phyloP scores from a whole-genome alignment of 164 flowering plant species.

The Houttuynia cordata region DNA sequence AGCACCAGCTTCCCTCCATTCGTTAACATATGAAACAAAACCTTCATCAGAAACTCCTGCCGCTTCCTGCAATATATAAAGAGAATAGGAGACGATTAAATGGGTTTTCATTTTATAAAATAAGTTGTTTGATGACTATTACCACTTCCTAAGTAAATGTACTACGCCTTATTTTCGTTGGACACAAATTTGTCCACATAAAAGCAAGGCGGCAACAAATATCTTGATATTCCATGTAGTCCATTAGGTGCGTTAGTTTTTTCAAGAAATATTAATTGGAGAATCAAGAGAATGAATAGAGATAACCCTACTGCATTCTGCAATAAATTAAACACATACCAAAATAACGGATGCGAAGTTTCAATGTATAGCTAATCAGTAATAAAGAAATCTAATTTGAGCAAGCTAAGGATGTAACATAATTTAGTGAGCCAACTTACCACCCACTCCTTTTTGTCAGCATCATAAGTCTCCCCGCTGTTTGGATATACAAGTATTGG shows the following conservation, averaged over 20 bases:
- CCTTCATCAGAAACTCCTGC: conserved; percentile 53
- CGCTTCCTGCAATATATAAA: conserved; percentile 38
- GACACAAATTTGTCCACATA: no score
- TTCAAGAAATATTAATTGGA: no score
- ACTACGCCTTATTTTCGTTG: neutral
- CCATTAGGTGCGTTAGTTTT: no score
- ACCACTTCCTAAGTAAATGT: neutral
- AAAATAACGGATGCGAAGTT: no score
- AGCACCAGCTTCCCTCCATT: conserved; percentile 78
- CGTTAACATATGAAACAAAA: conserved; percentile 54
- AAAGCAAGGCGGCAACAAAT: no score
- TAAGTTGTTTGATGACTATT: neutral
- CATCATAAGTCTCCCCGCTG: conserved; percentile 87
- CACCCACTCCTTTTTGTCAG: conserved; percentile 62
- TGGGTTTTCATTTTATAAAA: neutral
- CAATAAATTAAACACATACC: neutral
- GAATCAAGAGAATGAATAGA: no score
- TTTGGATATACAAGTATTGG: conserved; percentile 82
- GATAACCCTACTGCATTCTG: neutral
- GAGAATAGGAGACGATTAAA: neutral
- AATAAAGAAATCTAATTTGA: no score
- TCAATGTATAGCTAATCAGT: no score
- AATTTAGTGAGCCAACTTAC: conserved; percentile 28
- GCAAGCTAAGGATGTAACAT: neutral
- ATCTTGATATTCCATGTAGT: no score